Conservation (phyloP, 176 grass and related monocot species). For the Lolium multiflorum region DNA sequence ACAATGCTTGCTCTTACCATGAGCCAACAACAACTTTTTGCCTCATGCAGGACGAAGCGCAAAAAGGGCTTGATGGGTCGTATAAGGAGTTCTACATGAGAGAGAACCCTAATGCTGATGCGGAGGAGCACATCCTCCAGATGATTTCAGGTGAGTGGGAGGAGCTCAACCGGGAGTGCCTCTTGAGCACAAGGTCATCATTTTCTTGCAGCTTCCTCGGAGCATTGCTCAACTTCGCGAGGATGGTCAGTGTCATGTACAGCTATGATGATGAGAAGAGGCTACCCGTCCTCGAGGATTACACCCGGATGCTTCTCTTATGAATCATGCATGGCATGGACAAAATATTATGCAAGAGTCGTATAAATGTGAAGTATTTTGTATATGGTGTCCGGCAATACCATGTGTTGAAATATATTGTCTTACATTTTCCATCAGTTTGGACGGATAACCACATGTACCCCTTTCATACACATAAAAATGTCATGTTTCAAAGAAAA, state of each 20-base stretch:
- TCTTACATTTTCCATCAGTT: no score
- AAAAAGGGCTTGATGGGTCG: slow-evolving; percentile 70
- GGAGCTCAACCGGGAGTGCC: slow-evolving; percentile 63
- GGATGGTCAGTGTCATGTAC: slow-evolving; percentile 77
- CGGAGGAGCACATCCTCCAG: slow-evolving; percentile 39
- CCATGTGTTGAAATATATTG: no score
- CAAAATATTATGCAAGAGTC: neutral
- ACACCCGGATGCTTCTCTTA: slow-evolving; percentile 37
- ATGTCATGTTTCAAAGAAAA: no score
- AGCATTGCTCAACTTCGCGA: slow-evolving; percentile 39
- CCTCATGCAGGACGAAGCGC: slow-evolving; percentile 59
- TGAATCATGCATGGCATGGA: slow-evolving; percentile 9
- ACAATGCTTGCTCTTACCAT: neutral
- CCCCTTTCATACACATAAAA: no score
- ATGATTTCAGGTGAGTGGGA: slow-evolving; percentile 68
- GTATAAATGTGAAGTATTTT: no score
- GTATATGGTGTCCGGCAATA: no score
- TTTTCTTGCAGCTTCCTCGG: slow-evolving; percentile 13
- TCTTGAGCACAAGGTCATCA: slow-evolving; percentile 32
- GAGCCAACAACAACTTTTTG: neutral
- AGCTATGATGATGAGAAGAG: slow-evolving; percentile 41
- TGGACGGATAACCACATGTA: no score
- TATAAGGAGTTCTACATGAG: slow-evolving; percentile 58
- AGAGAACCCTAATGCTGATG: slow-evolving; percentile 52
- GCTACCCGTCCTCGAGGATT: slow-evolving; percentile 55